A percentile compares a stretch with the other conserved stretches of the same genome.
Evolutionary conservation across 352 stramenopile genomes (phyloP).

Genomic region (Pythium biforme): DNA sequence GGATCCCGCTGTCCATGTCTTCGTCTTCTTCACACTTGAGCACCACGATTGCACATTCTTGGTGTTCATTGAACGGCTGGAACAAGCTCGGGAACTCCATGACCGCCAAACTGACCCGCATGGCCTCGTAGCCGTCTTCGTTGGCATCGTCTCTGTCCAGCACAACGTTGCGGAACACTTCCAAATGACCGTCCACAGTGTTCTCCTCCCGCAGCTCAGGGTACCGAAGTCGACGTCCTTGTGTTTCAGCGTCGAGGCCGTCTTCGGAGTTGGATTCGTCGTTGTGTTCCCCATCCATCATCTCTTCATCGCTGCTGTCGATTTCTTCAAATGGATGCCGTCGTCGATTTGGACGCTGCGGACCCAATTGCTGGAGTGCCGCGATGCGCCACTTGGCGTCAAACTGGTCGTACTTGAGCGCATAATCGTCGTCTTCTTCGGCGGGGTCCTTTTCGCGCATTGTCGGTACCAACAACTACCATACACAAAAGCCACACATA

Average conservation of each 20-base stretch:
- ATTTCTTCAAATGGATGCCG: constrained; percentile 15
- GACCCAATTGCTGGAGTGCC: constrained; percentile 29
- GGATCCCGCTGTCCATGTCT: constrained; percentile 49
- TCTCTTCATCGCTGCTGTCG: constrained; percentile 17
- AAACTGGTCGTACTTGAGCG: constrained; percentile 46
- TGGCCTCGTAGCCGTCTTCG: constrained; percentile 55
- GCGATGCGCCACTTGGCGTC: constrained; percentile 59
- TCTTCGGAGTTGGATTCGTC: constrained; percentile 10
- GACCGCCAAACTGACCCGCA: constrained; percentile 59
- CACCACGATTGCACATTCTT: constrained; percentile 61
- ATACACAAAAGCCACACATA: neutral
- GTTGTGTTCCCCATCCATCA: constrained; percentile 8
- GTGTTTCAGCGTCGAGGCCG: neutral
- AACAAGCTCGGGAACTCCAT: constrained; percentile 76
- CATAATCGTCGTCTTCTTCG: constrained; percentile 56
- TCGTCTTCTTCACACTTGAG: constrained; percentile 83
- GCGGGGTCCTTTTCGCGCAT: constrained; percentile 17
- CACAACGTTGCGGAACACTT: constrained; percentile 58
- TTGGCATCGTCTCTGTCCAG: constrained; percentile 68
- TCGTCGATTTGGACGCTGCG: constrained; percentile 20
- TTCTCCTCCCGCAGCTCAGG: constrained; percentile 57
- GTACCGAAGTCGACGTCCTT: constrained; percentile 25
- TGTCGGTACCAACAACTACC: constrained; percentile 39
- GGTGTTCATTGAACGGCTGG: constrained; percentile 64
- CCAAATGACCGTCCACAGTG: constrained; percentile 44